Evolutionary conservation across 1,284 basidiomycete species (phyloP), one percentile per base, ranked within the genome.

Genomic region (Leccinum pachyderme): DNA sequence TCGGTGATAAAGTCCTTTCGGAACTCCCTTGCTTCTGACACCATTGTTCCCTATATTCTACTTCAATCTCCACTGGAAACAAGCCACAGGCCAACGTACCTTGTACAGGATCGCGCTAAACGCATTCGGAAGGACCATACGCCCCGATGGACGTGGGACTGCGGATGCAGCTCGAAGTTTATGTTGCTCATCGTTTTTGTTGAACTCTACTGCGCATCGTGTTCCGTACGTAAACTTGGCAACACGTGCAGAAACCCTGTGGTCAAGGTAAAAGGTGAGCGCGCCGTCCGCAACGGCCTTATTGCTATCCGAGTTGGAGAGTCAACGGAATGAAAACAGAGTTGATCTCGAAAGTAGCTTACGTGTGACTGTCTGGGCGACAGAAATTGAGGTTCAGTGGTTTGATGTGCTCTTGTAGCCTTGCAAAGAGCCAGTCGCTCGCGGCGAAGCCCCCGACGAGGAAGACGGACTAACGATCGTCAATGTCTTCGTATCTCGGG

Each of bases 311-410:
- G 37, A 11, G 18, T 8, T 11, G 11, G 27, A 1, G 11, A 27
- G 13, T 53, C 2, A 37, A 28, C 2, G 5, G n/a, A 13, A 49
- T 39, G 22, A 18, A 45, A 52, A 2, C n/a, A 11, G 8, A 22
- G 13, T 37, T 31, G 0, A 31, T 32, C 2, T 37, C 6, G 15
- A 43, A 18, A 28, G 9, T 18, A 13, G 61, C 76, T 53, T 52
- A 80, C 80, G 75, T 73, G 54, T 78, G 73, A 25, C 66, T 73
- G 47, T 81, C 78, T 12, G 79, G 80, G 3, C 79, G 72, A 56
- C 70, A 70, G 32, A 82, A 66, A 1, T 58, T 60, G 41, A 79
- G 50, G 1, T 66, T 66, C 61, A 75, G 11, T 35, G 64, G 51
- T 6, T 50, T 53, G 12, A 77, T 59, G 11, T 63, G 56, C 0